Percentiles rank a stretch among this genome's conserved stretches.
These are phyloP conservation scores for Pistacia vera DNA, from an alignment of 345 rosid species.

Conservation along the genomic window DNA sequence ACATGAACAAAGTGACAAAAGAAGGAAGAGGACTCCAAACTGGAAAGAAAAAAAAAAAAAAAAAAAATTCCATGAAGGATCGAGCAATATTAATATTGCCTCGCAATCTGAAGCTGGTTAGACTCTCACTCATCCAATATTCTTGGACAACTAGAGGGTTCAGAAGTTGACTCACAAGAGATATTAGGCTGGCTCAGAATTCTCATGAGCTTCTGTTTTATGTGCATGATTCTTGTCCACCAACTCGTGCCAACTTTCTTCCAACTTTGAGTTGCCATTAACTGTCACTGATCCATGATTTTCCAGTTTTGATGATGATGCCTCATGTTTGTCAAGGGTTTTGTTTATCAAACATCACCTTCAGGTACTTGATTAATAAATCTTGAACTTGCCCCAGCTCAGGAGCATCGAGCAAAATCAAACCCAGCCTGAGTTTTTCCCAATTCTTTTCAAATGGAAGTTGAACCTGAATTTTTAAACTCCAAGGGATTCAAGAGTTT, in stretches of 20 bases:
- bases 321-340: conserved; percentile 53
- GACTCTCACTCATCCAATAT: conserved; percentile 30
- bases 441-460: too few species aligned
- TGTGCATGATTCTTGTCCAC: conserved; percentile 30
- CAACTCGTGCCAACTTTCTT: conserved; percentile 28
- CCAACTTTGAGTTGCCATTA: conserved; percentile 18
- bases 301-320: conserved; percentile 50
- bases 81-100: background rate
- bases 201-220: conserved; percentile 27
- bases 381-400: background rate
- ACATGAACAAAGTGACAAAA: conserved; percentile 4
- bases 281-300: conserved; percentile 22
- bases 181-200: conserved; percentile 24
- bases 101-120: conserved; percentile 9
- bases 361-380: conserved; percentile 50
- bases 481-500: too few species aligned
- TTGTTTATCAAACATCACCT: conserved; percentile 96
- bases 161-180: conserved; percentile 25
- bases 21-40: conserved; percentile 16
- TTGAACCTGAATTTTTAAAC: too few species aligned
- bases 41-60: background rate
- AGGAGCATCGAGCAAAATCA: too few species aligned
- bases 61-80: too few species aligned
- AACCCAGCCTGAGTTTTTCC: too few species aligned
- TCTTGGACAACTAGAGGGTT: conserved; percentile 57